Evolutionary conservation across 2,329 filamentous ascomycete species (phyloP).

Genomic region (Neonectria faginata): DNA sequence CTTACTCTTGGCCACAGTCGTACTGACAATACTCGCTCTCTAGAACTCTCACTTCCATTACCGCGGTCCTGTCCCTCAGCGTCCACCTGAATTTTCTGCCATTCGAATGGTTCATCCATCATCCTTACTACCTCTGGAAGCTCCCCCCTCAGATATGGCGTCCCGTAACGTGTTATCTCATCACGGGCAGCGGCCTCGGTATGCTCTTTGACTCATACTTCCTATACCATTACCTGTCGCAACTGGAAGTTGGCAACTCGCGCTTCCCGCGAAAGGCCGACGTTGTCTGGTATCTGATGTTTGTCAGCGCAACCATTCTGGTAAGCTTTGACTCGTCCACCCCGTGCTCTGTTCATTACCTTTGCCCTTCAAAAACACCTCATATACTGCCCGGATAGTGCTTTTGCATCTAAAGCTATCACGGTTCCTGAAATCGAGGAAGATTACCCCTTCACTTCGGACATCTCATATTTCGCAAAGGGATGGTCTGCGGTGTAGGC

Average conservation of each 20-base stretch:
- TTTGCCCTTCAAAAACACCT: slow-evolving; percentile 52
- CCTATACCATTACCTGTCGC: slow-evolving; percentile 80
- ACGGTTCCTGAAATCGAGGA: slow-evolving; percentile 87
- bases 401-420: slow-evolving; percentile 72
- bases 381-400: slow-evolving; percentile 84
- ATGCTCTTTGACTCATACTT: slow-evolving; percentile 81
- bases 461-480: slow-evolving; percentile 75
- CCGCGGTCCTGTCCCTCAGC: slow-evolving; percentile 70
- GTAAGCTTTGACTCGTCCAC: slow-evolving; percentile 69
- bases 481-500: slow-evolving; percentile 74
- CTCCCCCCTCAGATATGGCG: slow-evolving; percentile 60
- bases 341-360: slow-evolving; percentile 33
- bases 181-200: slow-evolving; percentile 54
- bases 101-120: slow-evolving; percentile 64
- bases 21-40: slow-evolving; percentile 36
- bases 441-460: slow-evolving; percentile 78
- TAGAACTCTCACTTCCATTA: slow-evolving; percentile 74
- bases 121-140: slow-evolving; percentile 63
- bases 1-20: not conserved
- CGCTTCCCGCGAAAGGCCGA: slow-evolving; percentile 82
- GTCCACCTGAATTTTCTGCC: slow-evolving; percentile 68
- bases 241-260: slow-evolving; percentile 77
- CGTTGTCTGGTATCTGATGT: slow-evolving; percentile 82
- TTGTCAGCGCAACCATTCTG: slow-evolving; percentile 77
- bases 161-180: slow-evolving; percentile 55